phyloP scores from a whole-genome alignment of 805 yeast genomes.

The Wickerhamomyces tratensis region DNA sequence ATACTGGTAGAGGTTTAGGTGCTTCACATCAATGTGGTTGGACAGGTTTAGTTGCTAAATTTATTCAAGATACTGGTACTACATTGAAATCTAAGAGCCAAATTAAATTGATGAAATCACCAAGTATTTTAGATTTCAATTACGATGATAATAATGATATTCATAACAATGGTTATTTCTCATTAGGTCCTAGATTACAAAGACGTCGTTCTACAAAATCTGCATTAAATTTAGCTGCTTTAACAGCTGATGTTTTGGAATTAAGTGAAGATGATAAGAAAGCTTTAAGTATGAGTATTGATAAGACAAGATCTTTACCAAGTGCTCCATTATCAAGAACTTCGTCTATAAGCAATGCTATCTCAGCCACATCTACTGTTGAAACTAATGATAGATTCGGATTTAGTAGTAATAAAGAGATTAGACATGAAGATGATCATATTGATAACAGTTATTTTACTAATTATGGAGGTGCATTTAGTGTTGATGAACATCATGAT shows the following conservation, averaged over 20 bases:
- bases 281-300: constrained; percentile 12
- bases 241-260: constrained; percentile 60
- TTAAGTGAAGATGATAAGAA: constrained; percentile 51
- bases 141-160: constrained; percentile 6
- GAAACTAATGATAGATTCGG: constrained; percentile 7
- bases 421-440: too few species aligned
- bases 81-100: constrained; percentile 28
- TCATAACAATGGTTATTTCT: constrained; percentile 10
- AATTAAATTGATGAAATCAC: background rate
- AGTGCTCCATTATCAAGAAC: constrained; percentile 12
- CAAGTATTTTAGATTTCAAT: background rate
- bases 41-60: constrained; percentile 89
- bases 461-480: background rate
- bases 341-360: constrained; percentile 7
- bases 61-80: constrained; percentile 83
- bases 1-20: constrained; percentile 89
- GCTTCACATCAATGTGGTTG: constrained; percentile 95
- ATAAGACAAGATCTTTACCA: constrained; percentile 8
- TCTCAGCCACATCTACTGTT: constrained; percentile 3
- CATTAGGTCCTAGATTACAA: constrained; percentile 32
- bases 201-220: constrained; percentile 74
- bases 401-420: constrained; percentile 13
- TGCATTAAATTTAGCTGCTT: constrained; percentile 54
- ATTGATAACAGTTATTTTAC: too few species aligned
- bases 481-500: constrained; percentile 12